Conservation (phyloP, 2,329 filamentous ascomycete genomes). For the Periglandula ipomoeae region DNA sequence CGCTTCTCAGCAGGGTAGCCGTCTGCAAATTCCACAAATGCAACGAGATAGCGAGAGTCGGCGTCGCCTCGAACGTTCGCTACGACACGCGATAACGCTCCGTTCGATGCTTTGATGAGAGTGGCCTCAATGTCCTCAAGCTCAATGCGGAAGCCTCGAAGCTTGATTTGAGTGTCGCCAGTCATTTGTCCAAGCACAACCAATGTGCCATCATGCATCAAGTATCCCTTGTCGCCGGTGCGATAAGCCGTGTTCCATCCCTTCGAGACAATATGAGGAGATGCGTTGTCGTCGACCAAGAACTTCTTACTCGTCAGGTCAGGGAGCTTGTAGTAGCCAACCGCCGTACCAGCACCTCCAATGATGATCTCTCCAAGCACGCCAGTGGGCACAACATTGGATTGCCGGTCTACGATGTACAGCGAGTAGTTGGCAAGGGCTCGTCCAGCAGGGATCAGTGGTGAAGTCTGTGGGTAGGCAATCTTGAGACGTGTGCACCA, state of each 20-base stretch:
- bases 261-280: constrained; percentile 8
- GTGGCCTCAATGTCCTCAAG: constrained; percentile 28
- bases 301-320: constrained; percentile 9
- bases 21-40: no score
- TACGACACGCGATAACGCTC: constrained; percentile 13
- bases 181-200: constrained; percentile 26
- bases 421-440: constrained; percentile 19
- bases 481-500: background rate
- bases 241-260: constrained; percentile 5
- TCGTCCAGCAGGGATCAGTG: background rate
- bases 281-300: background rate
- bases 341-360: constrained; percentile 19
- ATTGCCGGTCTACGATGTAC: constrained; percentile 29
- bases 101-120: constrained; percentile 14
- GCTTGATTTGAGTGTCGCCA: constrained; percentile 36
- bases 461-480: background rate
- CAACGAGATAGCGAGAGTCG: no score
- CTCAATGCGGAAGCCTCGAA: constrained; percentile 36
- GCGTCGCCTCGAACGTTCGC: constrained; percentile 9
- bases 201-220: constrained; percentile 24
- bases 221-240: constrained; percentile 27
- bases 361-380: constrained; percentile 21
- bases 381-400: constrained; percentile 15
- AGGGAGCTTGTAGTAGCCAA: constrained; percentile 27
- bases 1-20: background rate